Conservation (phyloP, 495 filamentous ascomycete genomes). For the Oidiodendron maius region DNA sequence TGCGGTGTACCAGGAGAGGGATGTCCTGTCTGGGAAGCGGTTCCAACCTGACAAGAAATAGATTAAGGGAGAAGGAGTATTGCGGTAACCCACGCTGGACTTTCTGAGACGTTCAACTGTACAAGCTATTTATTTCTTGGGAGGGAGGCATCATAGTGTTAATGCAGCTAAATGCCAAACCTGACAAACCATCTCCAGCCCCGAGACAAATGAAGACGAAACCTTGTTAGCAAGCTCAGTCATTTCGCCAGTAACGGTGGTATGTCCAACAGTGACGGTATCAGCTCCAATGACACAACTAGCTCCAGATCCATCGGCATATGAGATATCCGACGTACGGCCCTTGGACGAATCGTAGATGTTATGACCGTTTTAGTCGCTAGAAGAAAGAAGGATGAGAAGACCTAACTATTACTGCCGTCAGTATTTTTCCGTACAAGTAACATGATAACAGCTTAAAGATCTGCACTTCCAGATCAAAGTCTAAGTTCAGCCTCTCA, state of each 20-base stretch:
- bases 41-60: constrained; percentile 1
- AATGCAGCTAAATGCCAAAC: constrained; percentile 67
- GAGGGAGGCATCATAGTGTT: too few relatives aligned
- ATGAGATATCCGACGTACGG: constrained; percentile 61
- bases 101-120: too few relatives aligned
- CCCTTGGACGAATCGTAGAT: constrained; percentile 54
- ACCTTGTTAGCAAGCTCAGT: constrained; percentile 65
- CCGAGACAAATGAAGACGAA: constrained; percentile 58
- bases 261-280: constrained; percentile 67
- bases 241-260: constrained; percentile 57
- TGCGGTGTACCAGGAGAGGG: constrained; percentile 27
- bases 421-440: constrained; percentile 11
- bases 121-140: too few relatives aligned
- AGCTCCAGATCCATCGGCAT: constrained; percentile 69
- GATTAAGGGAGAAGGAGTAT: constrained; percentile 2
- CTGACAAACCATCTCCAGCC: constrained; percentile 64
- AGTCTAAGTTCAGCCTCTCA: constrained; percentile 67
- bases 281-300: constrained; percentile 65
- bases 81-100: too few relatives aligned
- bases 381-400: constrained; percentile 53
- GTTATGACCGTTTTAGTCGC: constrained; percentile 38
- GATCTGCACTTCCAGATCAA: constrained; percentile 79
- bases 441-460: constrained; percentile 60
- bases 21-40: constrained; percentile 12
- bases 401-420: constrained; percentile 51